Percentiles rank a stretch among this genome's conserved stretches.
phyloP scores from a whole-genome alignment of 495 filamentous ascomycete species.

The Penicillium waksmanii region DNA sequence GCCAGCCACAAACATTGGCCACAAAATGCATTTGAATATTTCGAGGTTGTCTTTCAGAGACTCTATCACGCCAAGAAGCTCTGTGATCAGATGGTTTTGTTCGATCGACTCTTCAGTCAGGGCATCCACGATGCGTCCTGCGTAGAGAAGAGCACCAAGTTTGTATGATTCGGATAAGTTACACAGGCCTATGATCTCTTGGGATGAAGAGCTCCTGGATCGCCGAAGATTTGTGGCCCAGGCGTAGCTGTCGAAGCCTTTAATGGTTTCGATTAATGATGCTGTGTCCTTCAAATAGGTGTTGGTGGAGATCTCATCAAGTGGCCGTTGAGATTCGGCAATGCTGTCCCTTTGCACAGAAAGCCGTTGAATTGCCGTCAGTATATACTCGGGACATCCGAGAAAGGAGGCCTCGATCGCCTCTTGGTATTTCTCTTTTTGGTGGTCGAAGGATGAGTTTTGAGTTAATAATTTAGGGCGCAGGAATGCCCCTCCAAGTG shows the following conservation, averaged over 20 bases:
- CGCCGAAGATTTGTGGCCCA: slow-evolving; percentile 41
- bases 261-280: slow-evolving; percentile 26
- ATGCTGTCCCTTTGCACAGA: slow-evolving; percentile 39
- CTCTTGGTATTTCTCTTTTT: slow-evolving; percentile 26
- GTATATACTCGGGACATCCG: slow-evolving; percentile 44
- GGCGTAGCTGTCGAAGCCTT: slow-evolving; percentile 37
- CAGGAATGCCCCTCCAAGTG: slow-evolving; percentile 46
- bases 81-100: slow-evolving; percentile 40
- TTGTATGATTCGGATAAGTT: slow-evolving; percentile 35
- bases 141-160: slow-evolving; percentile 37
- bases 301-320: slow-evolving; percentile 1
- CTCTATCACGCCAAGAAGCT: slow-evolving; percentile 48
- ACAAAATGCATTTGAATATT: slow-evolving; percentile 59
- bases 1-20: slow-evolving; percentile 61
- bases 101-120: slow-evolving; percentile 16
- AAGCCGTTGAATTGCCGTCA: slow-evolving; percentile 38
- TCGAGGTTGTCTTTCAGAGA: slow-evolving; percentile 47
- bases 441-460: slow-evolving; percentile 18
- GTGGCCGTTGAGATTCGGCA: slow-evolving; percentile 5
- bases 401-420: slow-evolving; percentile 43
- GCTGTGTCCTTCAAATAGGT: slow-evolving; percentile 19
- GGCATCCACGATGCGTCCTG: slow-evolving; percentile 37
- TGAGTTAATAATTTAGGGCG: slow-evolving; percentile 43
- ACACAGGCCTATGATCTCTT: slow-evolving; percentile 27
- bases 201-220: slow-evolving; percentile 28